Evolutionary conservation across 768 basidiomycete species (phyloP).

Genomic region (Hypsizygus marmoreus): DNA sequence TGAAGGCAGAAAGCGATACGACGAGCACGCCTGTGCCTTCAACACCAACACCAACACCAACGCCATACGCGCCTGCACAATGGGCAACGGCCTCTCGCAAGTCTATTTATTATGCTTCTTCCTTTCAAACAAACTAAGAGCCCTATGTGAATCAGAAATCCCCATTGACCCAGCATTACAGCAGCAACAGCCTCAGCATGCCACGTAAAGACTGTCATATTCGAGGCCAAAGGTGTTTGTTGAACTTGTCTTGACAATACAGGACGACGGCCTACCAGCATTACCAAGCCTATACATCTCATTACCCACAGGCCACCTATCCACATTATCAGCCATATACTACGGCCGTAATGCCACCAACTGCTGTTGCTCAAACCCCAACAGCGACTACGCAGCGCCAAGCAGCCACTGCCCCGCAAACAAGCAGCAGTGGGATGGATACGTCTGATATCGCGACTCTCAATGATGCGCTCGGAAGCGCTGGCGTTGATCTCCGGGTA

Average conservation of each 20-base stretch:
- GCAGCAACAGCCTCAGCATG: slow-evolving; percentile 55
- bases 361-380: slow-evolving; percentile 25
- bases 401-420: slow-evolving; percentile 15
- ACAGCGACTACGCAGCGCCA: slow-evolving; percentile 21
- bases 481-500: slow-evolving; percentile 84
- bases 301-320: slow-evolving; percentile 47
- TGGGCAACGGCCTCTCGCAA: slow-evolving; percentile 34
- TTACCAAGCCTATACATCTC: slow-evolving; percentile 45
- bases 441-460: slow-evolving; percentile 75
- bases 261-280: slow-evolving; percentile 54
- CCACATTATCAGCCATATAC: slow-evolving; percentile 49
- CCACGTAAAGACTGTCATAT: slow-evolving; percentile 38
- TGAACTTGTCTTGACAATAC: slow-evolving; percentile 18
- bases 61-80: slow-evolving; percentile 30
- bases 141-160: slow-evolving; percentile 43
- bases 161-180: slow-evolving; percentile 72
- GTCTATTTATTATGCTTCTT: slow-evolving; percentile 1
- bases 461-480: slow-evolving; percentile 84
- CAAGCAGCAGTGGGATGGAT: slow-evolving; percentile 45
- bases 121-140: background rate
- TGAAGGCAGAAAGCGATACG: slow-evolving; percentile 46
- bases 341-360: slow-evolving; percentile 30
- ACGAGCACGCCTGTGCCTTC: slow-evolving; percentile 28
- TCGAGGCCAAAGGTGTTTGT: slow-evolving; percentile 17
- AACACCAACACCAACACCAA: slow-evolving; percentile 24